Evolutionary conservation across 106 monocot species (phyloP), one percentile per base, ranked within the genome.

Genomic region (Xerophyta viscosa): DNA sequence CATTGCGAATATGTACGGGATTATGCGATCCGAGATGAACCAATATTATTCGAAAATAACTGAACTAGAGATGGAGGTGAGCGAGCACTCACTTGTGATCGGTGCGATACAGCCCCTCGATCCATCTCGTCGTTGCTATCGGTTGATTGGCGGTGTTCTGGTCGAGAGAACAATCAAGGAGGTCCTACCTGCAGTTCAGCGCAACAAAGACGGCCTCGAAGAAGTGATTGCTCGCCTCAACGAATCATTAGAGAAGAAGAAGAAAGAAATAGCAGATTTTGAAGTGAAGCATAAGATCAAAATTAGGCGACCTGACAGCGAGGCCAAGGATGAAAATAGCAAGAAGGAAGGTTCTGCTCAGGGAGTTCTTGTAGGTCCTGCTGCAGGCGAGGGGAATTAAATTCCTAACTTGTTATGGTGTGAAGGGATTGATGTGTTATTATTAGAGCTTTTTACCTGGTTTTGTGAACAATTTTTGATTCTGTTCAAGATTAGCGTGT

Each of bases 201-300:
- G 84, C 57, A 88, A 88, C 75, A 88, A 77, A 48, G 88, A 81
- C 13, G 94, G 94, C n/a, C 68, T 88, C 2, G 84, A 85, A 53
- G 94, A 96, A 54, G 84, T 96, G 17, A 66, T 96, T 20, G 66
- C 81, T 12, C 70, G 94, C 37, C 73, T 96, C 10, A 67, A 81
- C 11, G 94, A 94, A 60, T 70, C 88, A 4, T 30, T 94, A 30
- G 94, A 96, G 71, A 88, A 66, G 73, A 96, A 96, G 77, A 94
- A 88, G 52, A 84, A 84, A 52, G 93, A 94, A 57, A 70, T 88
- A 11, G 24, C 67, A 0, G 94, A 96, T 57, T 96, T 96, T 63
- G 94, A 96, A 66, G 21, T 88, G 75, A 96, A 79, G 70, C 70
- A 96, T 30, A 88, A 88, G 84, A 96, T 96, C 61, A 96, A 76